Evolutionary conservation across 805 yeast genomes (phyloP).

Genomic region (Kuraishia ogatae): DNA sequence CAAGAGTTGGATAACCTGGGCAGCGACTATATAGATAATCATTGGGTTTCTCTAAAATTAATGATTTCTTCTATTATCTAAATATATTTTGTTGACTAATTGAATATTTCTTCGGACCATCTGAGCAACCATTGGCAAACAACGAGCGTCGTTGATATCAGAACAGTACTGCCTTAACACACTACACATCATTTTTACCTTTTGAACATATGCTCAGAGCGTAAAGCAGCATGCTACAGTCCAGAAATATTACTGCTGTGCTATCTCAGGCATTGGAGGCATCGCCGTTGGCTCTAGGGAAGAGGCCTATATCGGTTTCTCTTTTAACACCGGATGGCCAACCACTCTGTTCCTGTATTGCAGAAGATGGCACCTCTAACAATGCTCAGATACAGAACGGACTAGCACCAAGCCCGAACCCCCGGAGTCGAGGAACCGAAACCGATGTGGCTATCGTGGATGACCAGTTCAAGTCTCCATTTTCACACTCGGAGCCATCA

Average conservation of each 20-base stretch:
- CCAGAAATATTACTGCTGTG: constrained; percentile 16
- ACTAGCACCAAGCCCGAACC: neutral
- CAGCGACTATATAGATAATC: no score
- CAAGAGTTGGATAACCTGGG: no score
- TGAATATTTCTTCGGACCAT: no score
- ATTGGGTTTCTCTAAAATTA: no score
- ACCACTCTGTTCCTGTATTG: constrained; percentile 12
- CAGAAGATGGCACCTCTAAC: neutral
- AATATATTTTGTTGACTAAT: no score
- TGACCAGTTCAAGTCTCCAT: neutral
- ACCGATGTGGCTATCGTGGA: neutral
- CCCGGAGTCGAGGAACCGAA: neutral
- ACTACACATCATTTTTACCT: neutral
- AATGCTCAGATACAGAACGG: neutral
- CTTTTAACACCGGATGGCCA: constrained; percentile 19
- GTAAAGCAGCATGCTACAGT: constrained; percentile 16
- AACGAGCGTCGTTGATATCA: no score
- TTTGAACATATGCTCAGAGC: neutral
- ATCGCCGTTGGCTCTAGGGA: constrained; percentile 12
- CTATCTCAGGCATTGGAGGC: constrained; percentile 19
- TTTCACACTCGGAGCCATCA: neutral
- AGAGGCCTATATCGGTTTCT: constrained; percentile 20
- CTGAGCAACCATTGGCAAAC: no score
- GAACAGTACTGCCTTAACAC: neutral
- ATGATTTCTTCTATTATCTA: no score